Percentiles rank a stretch among this genome's conserved stretches.
Conservation (phyloP, 2,329 filamentous ascomycete species). For the Mariannaea elegans region DNA sequence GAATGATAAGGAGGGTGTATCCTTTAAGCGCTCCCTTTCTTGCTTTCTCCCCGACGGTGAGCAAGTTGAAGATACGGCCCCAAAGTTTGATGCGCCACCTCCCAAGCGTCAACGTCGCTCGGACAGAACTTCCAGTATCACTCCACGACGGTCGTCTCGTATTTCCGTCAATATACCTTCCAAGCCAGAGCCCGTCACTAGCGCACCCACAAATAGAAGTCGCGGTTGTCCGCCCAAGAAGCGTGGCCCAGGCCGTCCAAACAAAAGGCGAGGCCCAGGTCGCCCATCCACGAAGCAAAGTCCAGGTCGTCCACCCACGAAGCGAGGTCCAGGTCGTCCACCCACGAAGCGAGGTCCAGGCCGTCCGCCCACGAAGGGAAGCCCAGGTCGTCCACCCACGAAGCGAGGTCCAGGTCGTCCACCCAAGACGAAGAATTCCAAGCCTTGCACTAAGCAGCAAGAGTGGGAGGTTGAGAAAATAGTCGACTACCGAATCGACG, state of each 20-base stretch:
- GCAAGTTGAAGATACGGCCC: background rate
- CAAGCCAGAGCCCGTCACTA: background rate
- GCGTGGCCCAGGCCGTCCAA: constrained; percentile 7
- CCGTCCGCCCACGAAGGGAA: background rate
- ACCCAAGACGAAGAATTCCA: constrained; percentile 18
- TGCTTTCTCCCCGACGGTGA: background rate
- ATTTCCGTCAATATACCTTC: background rate
- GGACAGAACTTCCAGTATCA: background rate
- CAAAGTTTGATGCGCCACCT: background rate
- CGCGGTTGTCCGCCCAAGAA: background rate
- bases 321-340: background rate
- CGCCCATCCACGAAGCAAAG: background rate
- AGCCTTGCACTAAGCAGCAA: constrained; percentile 25
- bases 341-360: constrained; percentile 13
- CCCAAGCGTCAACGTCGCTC: constrained; percentile 24
- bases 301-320: constrained; percentile 6
- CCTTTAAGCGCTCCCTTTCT: constrained; percentile 15
- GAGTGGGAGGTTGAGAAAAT: constrained; percentile 61
- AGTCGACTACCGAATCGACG: constrained; percentile 51
- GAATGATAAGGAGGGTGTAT: background rate
- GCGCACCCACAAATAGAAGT: background rate
- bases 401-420: constrained; percentile 23
- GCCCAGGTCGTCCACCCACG: background rate
- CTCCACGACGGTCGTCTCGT: constrained; percentile 28
- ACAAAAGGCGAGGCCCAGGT: constrained; percentile 2